Evolutionary conservation across 2,329 filamentous ascomycete genomes (phyloP), one percentile per base, ranked within the genome.

Genomic region (Phoma sp.): DNA sequence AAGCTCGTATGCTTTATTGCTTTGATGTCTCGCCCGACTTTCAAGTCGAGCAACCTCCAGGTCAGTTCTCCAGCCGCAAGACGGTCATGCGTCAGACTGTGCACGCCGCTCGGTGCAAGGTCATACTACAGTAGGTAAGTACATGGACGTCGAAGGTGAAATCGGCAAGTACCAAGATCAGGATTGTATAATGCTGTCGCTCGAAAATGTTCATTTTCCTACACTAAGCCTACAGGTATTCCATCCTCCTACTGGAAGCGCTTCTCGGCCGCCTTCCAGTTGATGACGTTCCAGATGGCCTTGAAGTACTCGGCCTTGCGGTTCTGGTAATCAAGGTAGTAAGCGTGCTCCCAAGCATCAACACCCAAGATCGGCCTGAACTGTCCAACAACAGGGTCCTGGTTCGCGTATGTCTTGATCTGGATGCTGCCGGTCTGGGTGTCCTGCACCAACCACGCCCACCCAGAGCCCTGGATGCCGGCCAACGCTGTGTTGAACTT

Each of bases 241-340:
- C 12, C 7, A 28, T 4, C 7, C 29, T 14, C 61, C 74, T 81
- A 83, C 67, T 81, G 76, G 72, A 91, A 92, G 62, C 91, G 86
- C 82, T 88, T 86, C 76, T 90, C 87, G 37, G 92, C 93, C 26
- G 89, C 86, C 85, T 92, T 92, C 93, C 93, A 97, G 87, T 96
- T 96, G 77, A 96, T 82, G 42, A 96, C 92, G 66, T 96, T 91
- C 93, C 93, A 96, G 75, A 96, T 89, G 54, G 91, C 91, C 69
- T 85, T 85, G 78, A 96, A 96, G 83, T 96, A 96, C 81, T 96
- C 92, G 53, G 89, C 92, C 87, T 96, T 96, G 78, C 92, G 88
- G 84, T 96, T 96, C 86, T 96, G 85, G 81, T 96, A 96, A 81
- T 96, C 91, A 59, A 96, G 83, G 80, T 96, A 96, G 83, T 96